Evolutionary conservation across 208 protist species (phyloP).

Genomic region (Trypanosoma grayi): DNA sequence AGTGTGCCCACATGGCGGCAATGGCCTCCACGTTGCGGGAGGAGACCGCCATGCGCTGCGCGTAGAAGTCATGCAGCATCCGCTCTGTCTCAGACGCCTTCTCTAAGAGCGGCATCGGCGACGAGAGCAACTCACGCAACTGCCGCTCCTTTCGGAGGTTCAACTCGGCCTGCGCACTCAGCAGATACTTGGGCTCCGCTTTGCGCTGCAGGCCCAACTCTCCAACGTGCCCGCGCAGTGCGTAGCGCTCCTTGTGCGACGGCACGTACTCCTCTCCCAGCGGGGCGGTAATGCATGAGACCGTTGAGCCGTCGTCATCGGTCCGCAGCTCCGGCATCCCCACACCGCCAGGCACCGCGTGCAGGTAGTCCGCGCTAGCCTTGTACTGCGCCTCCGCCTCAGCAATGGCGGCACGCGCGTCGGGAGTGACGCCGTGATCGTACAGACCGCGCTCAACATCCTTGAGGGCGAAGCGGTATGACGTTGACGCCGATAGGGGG

Average conservation of each 20-base stretch:
- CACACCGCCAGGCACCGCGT: slow-evolving; percentile 29
- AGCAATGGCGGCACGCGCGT: slow-evolving; percentile 53
- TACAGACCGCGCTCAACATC: slow-evolving; percentile 51
- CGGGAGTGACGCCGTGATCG: slow-evolving; percentile 67
- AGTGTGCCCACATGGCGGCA: slow-evolving; percentile 60
- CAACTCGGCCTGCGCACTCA: slow-evolving; percentile 52
- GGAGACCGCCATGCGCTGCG: slow-evolving; percentile 46
- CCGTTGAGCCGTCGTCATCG: slow-evolving; percentile 29
- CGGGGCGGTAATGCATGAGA: slow-evolving; percentile 51
- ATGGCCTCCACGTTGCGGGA: slow-evolving; percentile 56
- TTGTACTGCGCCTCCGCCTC: slow-evolving; percentile 71
- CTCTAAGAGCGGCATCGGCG: slow-evolving; percentile 52
- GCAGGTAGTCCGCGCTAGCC: slow-evolving; percentile 47
- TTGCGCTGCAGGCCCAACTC: slow-evolving; percentile 52
- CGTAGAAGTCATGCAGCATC: slow-evolving; percentile 47
- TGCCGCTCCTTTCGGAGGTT: slow-evolving; percentile 77
- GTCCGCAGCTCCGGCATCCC: slow-evolving; percentile 24
- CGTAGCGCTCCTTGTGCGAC: slow-evolving; percentile 55
- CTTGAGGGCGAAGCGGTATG: slow-evolving; percentile 44
- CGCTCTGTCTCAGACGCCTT: slow-evolving; percentile 55
- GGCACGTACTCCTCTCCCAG: slow-evolving; percentile 70
- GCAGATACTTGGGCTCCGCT: slow-evolving; percentile 20
- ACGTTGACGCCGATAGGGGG: neutral
- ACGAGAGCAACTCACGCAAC: slow-evolving; percentile 54
- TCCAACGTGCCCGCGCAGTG: slow-evolving; percentile 42